A percentile compares a stretch with the other conserved stretches of the same genome.
These are phyloP conservation scores for Neurospora sp. DNA, from an alignment of 495 filamentous ascomycete genomes.

Conservation along the genomic window DNA sequence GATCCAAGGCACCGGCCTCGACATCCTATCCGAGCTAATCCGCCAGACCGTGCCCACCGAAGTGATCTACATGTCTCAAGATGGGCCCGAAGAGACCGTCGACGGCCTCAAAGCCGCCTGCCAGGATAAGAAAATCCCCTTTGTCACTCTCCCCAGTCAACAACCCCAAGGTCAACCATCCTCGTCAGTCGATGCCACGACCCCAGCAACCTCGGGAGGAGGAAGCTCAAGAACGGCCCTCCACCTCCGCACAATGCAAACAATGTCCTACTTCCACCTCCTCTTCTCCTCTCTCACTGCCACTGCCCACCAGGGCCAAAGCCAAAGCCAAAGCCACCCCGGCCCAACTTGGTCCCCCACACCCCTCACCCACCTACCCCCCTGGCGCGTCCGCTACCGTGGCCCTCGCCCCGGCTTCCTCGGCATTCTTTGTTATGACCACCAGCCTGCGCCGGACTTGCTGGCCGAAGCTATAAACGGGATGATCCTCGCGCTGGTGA, in stretches of 20 bases:
- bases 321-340: neutral
- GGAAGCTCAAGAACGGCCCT: slow-evolving; percentile 47
- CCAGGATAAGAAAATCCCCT: slow-evolving; percentile 9
- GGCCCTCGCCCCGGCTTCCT: slow-evolving; percentile 23
- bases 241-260: slow-evolving; percentile 69
- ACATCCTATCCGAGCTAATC: slow-evolving; percentile 58
- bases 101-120: slow-evolving; percentile 41
- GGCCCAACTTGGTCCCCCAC: slow-evolving; percentile 22
- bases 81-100: slow-evolving; percentile 55
- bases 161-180: neutral
- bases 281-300: neutral
- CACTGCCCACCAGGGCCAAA: neutral
- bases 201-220: slow-evolving; percentile 18
- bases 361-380: slow-evolving; percentile 28
- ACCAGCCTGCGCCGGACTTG: slow-evolving; percentile 28
- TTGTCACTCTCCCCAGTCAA: slow-evolving; percentile 46
- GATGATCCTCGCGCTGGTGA: slow-evolving; percentile 30
- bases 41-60: slow-evolving; percentile 39
- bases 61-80: slow-evolving; percentile 66
- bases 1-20: slow-evolving; percentile 67
- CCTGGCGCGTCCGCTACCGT: slow-evolving; percentile 31
- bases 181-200: slow-evolving; percentile 43
- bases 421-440: slow-evolving; percentile 38
- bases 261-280: slow-evolving; percentile 69
- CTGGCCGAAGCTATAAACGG: slow-evolving; percentile 37